Evolutionary conservation across 2,329 filamentous ascomycete species (phyloP), one percentile per base, ranked within the genome.

Genomic region (Whalleya microplaca): DNA sequence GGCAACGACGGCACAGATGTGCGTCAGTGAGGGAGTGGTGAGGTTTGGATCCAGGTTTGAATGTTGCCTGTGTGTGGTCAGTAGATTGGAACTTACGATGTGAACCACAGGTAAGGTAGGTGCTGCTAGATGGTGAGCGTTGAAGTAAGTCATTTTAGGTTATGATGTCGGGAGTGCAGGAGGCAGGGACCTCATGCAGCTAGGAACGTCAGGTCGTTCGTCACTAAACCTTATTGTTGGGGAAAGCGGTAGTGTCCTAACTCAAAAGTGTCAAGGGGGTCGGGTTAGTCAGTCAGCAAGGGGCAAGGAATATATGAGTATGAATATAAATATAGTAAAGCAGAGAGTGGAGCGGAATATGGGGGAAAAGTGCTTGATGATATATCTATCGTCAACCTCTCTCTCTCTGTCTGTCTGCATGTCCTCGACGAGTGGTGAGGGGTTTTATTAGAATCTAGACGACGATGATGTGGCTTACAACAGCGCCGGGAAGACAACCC

Each of bases 331-430:
- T n/a, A n/a, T n/a, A n/a, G n/a, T n/a, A n/a, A n/a, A n/a, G n/a
- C n/a, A n/a, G n/a, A 20, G 21, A 10, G 19, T 32, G 20, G 29
- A 42, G 23, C 41, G 46, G 41, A 41, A 45, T 19, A 55, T 46
- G 52, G 44, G 47, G 53, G 18, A 48, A 6, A 20, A 46, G 21
- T 46, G 23, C 37, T 55, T 56, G 41, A 61, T 60, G 49, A 56
- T 58, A 56, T 58, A 37, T 56, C 58, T 61, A 60, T 58, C 53
- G 43, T 60, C 52, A 51, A 51, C 41, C 47, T 60, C n/a, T n/a
- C n/a, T n/a, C n/a, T n/a, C n/a, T n/a, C n/a, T n/a, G n/a, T n/a
- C n/a, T n/a, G n/a, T n/a, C 55, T 56, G 51, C 48, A 29, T 44
- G 42, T 42, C 45, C 55, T 56, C 37, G 19, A n/a, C n/a, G n/a